phyloP scores from a whole-genome alignment of 805 yeast genomes.

The Spencermartinsiella europaea region DNA sequence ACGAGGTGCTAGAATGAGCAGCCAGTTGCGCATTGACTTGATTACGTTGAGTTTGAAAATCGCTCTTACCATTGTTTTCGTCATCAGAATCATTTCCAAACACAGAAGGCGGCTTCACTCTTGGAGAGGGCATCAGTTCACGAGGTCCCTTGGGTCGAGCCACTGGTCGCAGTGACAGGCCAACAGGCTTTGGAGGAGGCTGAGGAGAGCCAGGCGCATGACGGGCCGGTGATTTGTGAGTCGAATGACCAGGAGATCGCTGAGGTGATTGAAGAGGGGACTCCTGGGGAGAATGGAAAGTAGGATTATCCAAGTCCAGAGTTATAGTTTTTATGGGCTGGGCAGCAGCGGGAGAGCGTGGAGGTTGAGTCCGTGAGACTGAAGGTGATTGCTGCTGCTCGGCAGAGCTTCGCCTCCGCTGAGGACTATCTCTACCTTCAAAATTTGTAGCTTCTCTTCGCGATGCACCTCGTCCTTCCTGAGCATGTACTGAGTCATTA shows the following conservation, averaged over 20 bases:
- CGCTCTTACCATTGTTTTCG: slow-evolving; percentile 13
- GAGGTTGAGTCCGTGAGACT: not conserved
- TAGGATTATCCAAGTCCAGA: not conserved
- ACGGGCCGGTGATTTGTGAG: not conserved
- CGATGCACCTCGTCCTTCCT: too few relatives aligned
- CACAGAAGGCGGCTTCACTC: slow-evolving; percentile 1
- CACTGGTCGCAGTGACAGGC: slow-evolving; percentile 3
- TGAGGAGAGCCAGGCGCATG: slow-evolving; percentile 2
- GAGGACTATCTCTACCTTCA: too few relatives aligned
- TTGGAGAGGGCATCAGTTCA: slow-evolving; percentile 8
- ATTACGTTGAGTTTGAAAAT: slow-evolving; percentile 1
- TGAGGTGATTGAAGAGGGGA: not conserved
- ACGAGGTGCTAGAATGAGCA: slow-evolving; percentile 8
- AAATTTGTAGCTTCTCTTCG: too few relatives aligned
- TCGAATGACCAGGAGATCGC: not conserved
- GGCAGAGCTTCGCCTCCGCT: too few relatives aligned
- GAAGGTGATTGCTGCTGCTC: too few relatives aligned
- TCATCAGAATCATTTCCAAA: slow-evolving; percentile 10
- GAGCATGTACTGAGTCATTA: too few relatives aligned
- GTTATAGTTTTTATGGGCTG: not conserved
- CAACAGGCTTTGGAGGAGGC: slow-evolving; percentile 6
- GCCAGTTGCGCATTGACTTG: slow-evolving; percentile 13
- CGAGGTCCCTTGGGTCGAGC: slow-evolving; percentile 15
- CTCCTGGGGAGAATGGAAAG: not conserved
- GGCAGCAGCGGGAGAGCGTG: not conserved